phyloP scores from a whole-genome alignment of 768 basidiomycete species.

The Panellus pusillus region DNA sequence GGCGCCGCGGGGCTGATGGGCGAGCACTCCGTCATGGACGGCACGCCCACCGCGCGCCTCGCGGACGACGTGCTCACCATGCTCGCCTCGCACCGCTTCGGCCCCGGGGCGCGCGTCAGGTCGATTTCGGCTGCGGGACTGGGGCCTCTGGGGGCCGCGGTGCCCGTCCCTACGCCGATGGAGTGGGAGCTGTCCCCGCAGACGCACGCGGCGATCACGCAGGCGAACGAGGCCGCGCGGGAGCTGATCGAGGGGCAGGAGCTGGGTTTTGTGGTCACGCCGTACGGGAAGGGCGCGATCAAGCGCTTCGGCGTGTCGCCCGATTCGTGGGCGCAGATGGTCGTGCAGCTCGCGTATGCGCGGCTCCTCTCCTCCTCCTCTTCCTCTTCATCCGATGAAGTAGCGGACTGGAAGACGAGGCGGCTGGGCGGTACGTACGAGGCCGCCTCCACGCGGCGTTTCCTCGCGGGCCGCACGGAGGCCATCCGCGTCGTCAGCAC shows the following conservation, averaged over 20 bases:
- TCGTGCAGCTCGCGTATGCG: slow-evolving; percentile 86
- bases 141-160: slow-evolving; percentile 21
- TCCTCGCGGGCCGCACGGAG: slow-evolving; percentile 89
- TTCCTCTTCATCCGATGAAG: too few relatives aligned
- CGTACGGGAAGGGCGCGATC: slow-evolving; percentile 84
- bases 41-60: slow-evolving; percentile 75
- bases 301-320: slow-evolving; percentile 89
- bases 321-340: slow-evolving; percentile 93
- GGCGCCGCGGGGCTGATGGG: slow-evolving; percentile 85
- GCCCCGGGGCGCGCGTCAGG: too few relatives aligned
- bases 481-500: slow-evolving; percentile 82
- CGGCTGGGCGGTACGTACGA: slow-evolving; percentile 87
- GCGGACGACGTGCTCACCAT: slow-evolving; percentile 68
- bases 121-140: slow-evolving; percentile 60
- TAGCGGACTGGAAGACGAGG: slow-evolving; percentile 25
- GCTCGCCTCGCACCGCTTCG: too few relatives aligned
- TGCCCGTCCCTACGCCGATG: slow-evolving; percentile 53
- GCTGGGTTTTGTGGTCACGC: slow-evolving; percentile 61
- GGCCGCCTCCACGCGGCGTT: slow-evolving; percentile 87
- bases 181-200: slow-evolving; percentile 61
- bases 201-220: slow-evolving; percentile 50
- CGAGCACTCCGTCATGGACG: slow-evolving; percentile 92
- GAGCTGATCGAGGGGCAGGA: slow-evolving; percentile 65
- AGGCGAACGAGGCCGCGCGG: slow-evolving; percentile 54
- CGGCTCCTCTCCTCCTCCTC: slow-evolving; percentile 56